Percentiles rank a stretch among this genome's conserved stretches.
These are phyloP conservation scores for Rhododendron williamsianum DNA, from an alignment of 148 eudicot species.

Conservation along the genomic window DNA sequence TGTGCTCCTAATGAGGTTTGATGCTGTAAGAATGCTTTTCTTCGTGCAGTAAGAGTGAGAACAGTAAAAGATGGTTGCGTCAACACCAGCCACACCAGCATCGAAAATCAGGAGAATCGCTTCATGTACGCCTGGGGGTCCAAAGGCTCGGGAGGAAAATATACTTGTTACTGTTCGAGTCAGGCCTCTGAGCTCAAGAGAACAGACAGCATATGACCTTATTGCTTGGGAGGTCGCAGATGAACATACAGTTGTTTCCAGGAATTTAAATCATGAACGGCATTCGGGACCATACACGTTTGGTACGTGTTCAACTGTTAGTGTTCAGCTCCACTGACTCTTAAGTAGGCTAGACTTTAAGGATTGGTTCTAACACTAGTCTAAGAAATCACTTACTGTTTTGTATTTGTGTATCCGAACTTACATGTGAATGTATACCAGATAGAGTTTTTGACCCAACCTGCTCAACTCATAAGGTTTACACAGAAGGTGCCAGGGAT, in stretches of 20 bases:
- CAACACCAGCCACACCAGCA: constrained; percentile 59
- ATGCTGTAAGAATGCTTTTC: background rate
- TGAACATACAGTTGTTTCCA: constrained; percentile 59
- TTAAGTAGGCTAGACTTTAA: background rate
- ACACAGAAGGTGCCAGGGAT: constrained; percentile 90
- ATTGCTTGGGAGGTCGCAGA: constrained; percentile 83
- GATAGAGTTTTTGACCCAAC: constrained; percentile 79
- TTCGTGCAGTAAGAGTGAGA: background rate
- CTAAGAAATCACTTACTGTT: background rate
- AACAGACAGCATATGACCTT: constrained; percentile 78
- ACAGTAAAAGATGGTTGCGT: constrained; percentile 25
- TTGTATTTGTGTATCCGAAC: background rate
- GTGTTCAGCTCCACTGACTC: background rate
- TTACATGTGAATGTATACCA: constrained; percentile 27
- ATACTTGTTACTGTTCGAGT: constrained; percentile 86
- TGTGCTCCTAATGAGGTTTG: background rate
- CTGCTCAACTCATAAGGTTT: constrained; percentile 64
- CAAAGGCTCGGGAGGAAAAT: constrained; percentile 69
- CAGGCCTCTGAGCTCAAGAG: constrained; percentile 80
- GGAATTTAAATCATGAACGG: constrained; percentile 59
- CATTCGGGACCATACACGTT: constrained; percentile 58
- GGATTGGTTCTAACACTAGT: background rate
- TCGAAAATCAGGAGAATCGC: constrained; percentile 52
- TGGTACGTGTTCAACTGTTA: constrained; percentile 36
- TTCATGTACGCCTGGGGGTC: constrained; percentile 60